A percentile compares a stretch with the other conserved stretches of the same genome.
Conservation (phyloP, 805 yeast genomes). For the Candida alai region DNA sequence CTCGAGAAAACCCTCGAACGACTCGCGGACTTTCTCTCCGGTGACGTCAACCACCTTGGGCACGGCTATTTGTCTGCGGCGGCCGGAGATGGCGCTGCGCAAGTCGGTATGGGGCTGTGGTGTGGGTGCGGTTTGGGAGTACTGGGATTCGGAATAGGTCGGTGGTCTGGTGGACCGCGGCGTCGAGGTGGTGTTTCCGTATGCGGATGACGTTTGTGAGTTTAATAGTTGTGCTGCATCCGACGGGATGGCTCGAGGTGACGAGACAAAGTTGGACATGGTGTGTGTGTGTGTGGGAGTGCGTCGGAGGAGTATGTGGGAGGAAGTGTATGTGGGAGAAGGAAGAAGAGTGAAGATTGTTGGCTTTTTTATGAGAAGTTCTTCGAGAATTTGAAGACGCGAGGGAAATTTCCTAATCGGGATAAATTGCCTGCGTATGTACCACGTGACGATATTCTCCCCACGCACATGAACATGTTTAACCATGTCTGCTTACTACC, state of each 20-base stretch:
- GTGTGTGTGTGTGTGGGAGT: conserved; percentile 1
- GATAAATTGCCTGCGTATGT: conserved; percentile 2
- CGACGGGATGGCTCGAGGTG: conserved; percentile 41
- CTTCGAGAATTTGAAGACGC: no score
- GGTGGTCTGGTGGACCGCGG: conserved; percentile 9
- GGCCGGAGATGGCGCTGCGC: conserved; percentile 20
- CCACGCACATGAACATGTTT: no score
- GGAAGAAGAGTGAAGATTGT: background rate
- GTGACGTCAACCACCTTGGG: conserved; percentile 88
- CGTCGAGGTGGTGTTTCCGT: conserved; percentile 26
- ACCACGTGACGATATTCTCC: conserved; percentile 4
- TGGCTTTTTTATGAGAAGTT: no score
- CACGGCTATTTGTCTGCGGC: conserved; percentile 63
- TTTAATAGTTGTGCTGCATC: conserved; percentile 40
- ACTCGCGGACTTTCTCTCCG: conserved; percentile 90
- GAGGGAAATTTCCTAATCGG: conserved; percentile 8
- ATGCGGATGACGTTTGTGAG: conserved; percentile 42
- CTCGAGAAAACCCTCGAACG: conserved; percentile 80
- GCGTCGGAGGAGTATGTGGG: background rate
- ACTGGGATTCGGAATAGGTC: conserved; percentile 9
- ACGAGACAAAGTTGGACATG: conserved; percentile 43
- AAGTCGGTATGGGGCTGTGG: conserved; percentile 7
- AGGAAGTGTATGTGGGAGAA: conserved; percentile 3
- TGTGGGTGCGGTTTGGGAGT: conserved; percentile 4
- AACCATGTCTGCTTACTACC: no score